phyloP scores from a whole-genome alignment of 768 basidiomycete genomes.

The Phanerochaete carnosa region DNA sequence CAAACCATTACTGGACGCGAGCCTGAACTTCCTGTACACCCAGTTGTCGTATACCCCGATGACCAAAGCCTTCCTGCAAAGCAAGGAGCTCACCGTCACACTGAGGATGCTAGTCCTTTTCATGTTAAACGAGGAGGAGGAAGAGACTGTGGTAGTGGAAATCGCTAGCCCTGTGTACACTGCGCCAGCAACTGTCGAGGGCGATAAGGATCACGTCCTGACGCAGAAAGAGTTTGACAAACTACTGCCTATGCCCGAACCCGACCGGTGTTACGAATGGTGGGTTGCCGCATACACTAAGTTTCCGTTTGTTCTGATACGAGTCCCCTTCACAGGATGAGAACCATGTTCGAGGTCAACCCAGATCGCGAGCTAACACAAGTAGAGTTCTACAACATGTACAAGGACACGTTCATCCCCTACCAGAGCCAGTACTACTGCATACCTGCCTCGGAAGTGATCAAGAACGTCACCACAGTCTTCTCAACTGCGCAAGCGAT shows the following conservation, averaged over 20 bases:
- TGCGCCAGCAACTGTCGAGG: conserved; percentile 44
- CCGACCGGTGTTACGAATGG: conserved; percentile 84
- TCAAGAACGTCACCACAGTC: conserved; percentile 85
- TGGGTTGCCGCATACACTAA: conserved; percentile 24
- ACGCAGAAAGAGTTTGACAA: conserved; percentile 65
- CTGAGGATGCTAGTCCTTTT: conserved; percentile 66
- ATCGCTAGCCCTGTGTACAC: conserved; percentile 59
- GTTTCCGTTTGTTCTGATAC: neutral
- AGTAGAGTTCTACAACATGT: conserved; percentile 93
- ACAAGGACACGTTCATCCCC: conserved; percentile 77
- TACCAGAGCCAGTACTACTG: conserved; percentile 54
- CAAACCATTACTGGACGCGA: conserved; percentile 64
- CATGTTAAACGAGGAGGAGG: conserved; percentile 67
- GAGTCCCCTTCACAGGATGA: conserved; percentile 65
- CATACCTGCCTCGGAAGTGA: conserved; percentile 87
- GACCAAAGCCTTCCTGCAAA: conserved; percentile 74
- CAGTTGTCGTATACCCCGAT: conserved; percentile 73
- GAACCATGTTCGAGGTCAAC: conserved; percentile 76
- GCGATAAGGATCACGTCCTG: conserved; percentile 59
- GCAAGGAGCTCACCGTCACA: conserved; percentile 66
- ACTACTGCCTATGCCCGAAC: conserved; percentile 60
- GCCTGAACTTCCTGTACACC: conserved; percentile 69
- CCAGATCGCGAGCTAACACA: conserved; percentile 83
- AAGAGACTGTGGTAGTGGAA: conserved; percentile 62
- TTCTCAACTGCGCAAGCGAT: conserved; percentile 87